A percentile compares a stretch with the other conserved stretches of the same genome.
phyloP scores from a whole-genome alignment of 1,139 yeast species.

The Candida sojae region DNA sequence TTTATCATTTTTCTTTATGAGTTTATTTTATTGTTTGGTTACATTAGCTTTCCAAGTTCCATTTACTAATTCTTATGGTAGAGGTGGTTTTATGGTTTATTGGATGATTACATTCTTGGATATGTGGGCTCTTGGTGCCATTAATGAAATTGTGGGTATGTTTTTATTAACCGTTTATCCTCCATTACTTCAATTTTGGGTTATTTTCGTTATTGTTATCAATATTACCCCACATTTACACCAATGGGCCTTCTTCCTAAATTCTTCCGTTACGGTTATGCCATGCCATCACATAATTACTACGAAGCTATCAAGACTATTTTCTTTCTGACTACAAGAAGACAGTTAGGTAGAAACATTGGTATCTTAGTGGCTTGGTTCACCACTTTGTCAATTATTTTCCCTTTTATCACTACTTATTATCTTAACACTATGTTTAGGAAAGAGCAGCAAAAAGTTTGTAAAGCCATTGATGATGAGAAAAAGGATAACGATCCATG shows the following conservation, averaged over 20 bases:
- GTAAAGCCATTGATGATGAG: neutral
- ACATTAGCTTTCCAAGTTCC: conserved; percentile 47
- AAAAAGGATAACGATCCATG: neutral
- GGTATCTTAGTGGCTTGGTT: conserved; percentile 40
- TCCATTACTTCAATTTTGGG: conserved; percentile 46
- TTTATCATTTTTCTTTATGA: conserved; percentile 34
- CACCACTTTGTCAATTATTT: conserved; percentile 24
- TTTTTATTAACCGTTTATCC: conserved; percentile 31
- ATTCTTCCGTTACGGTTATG: conserved; percentile 40
- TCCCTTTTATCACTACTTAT: conserved; percentile 43
- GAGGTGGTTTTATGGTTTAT: conserved; percentile 43
- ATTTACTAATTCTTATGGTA: conserved; percentile 39
- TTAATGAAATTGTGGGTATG: conserved; percentile 43
- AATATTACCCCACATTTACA: conserved; percentile 40
- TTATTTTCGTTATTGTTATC: conserved; percentile 41
- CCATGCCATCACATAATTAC: conserved; percentile 40
- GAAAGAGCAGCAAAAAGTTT: conserved; percentile 12
- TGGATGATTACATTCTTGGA: conserved; percentile 46
- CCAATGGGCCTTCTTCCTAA: conserved; percentile 36
- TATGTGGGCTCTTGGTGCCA: conserved; percentile 45
- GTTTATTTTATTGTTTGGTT: conserved; percentile 41
- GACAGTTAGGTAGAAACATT: conserved; percentile 37
- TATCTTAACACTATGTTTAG: conserved; percentile 30
- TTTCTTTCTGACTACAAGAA: conserved; percentile 37
- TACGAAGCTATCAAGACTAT: conserved; percentile 40